phyloP scores from a whole-genome alignment of 805 yeast genomes.

The Barnettozyma salicaria region DNA sequence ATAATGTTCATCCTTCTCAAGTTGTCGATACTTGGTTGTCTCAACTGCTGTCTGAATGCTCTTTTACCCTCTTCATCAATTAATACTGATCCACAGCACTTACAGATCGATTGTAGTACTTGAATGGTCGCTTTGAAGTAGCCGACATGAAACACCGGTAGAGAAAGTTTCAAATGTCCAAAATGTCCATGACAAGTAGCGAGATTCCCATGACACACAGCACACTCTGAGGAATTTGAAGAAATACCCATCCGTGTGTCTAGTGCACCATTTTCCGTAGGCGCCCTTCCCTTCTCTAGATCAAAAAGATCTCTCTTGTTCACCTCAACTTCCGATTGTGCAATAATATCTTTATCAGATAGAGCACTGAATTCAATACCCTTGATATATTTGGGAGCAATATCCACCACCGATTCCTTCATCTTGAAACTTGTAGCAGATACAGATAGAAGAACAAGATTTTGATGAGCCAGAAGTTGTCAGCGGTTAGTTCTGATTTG shows the following conservation, averaged over 20 bases:
- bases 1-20: constrained; percentile 85
- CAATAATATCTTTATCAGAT: constrained; percentile 85
- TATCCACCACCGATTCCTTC: constrained; percentile 49
- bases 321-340: constrained; percentile 92
- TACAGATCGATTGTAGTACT: constrained; percentile 87
- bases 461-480: constrained; percentile 26
- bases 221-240: constrained; percentile 76
- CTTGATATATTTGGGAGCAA: constrained; percentile 83
- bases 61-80: constrained; percentile 69
- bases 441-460: constrained; percentile 10
- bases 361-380: constrained; percentile 91
- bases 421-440: constrained; percentile 12
- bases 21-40: constrained; percentile 86
- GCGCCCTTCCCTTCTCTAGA: constrained; percentile 80
- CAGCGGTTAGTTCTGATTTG: constrained; percentile 2
- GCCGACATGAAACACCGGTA: constrained; percentile 97
- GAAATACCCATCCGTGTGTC: constrained; percentile 95
- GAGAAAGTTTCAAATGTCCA: constrained; percentile 87
- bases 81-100: constrained; percentile 74
- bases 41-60: constrained; percentile 65
- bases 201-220: constrained; percentile 85
- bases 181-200: constrained; percentile 98
- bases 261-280: constrained; percentile 79
- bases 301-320: constrained; percentile 88
- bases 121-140: constrained; percentile 88